Conservation (phyloP, 257 asterid genomes). For the Solanum piurae region DNA sequence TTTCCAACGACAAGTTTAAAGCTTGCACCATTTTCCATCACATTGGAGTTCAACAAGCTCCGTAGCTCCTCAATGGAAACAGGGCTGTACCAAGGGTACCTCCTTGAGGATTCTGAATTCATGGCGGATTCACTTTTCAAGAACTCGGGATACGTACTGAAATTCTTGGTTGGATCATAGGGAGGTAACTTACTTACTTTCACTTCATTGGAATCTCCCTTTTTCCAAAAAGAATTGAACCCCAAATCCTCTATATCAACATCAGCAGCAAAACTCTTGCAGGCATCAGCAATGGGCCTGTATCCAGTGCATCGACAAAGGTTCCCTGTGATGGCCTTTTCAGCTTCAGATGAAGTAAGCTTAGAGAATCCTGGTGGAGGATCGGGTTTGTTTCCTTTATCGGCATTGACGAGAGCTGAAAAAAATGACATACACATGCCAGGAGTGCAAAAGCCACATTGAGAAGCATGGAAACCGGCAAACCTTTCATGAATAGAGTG, state of each 20-base stretch:
- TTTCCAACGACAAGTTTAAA: constrained; percentile 55
- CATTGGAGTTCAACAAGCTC: constrained; percentile 24
- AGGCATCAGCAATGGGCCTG: constrained; percentile 70
- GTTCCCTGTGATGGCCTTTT: constrained; percentile 57
- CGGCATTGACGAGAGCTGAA: constrained; percentile 51
- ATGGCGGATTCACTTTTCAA: constrained; percentile 9
- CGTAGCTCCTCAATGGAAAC: constrained; percentile 40
- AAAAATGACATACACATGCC: constrained; percentile 69
- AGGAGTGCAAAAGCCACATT: constrained; percentile 77
- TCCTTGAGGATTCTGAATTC: constrained; percentile 20
- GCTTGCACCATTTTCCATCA: constrained; percentile 11
- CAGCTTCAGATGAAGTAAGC: constrained; percentile 55
- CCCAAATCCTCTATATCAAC: constrained; percentile 73
- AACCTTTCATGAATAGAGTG: constrained; percentile 68
- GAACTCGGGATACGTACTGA: constrained; percentile 25
- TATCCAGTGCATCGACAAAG: constrained; percentile 75
- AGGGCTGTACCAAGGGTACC: constrained; percentile 52
- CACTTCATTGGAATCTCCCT: constrained; percentile 24
- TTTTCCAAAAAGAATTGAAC: constrained; percentile 48
- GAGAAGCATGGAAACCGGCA: constrained; percentile 78
- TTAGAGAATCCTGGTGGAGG: constrained; percentile 47
- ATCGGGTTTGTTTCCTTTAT: constrained; percentile 19
- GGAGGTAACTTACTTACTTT: constrained; percentile 27
- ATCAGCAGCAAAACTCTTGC: constrained; percentile 59
- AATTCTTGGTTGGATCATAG: constrained; percentile 19